Conservation (phyloP, 2,329 filamentous ascomycete genomes). For the Annulohypoxylon truncatum region DNA sequence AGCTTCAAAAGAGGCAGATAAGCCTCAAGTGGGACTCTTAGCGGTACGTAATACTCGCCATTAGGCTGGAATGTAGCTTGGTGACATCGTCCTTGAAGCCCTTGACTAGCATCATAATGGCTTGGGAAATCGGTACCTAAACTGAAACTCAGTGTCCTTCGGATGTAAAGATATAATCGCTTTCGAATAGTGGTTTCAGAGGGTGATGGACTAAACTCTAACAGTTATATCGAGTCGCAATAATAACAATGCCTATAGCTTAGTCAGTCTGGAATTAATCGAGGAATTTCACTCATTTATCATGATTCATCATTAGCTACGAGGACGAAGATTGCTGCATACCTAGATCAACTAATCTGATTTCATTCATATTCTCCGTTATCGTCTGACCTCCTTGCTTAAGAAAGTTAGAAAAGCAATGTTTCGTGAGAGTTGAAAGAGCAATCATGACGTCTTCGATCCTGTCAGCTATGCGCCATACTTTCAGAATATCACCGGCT, state of each 20-base stretch:
- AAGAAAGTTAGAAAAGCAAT: constrained; percentile 8
- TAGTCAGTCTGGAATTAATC: neutral
- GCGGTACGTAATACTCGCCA: neutral
- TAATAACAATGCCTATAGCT: neutral
- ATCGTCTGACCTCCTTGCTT: neutral
- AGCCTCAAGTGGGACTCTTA: constrained; percentile 52
- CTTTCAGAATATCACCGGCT: constrained; percentile 1
- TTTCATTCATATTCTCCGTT: neutral
- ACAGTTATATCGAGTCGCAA: neutral
- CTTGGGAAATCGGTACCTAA: neutral
- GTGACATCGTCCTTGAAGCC: neutral
- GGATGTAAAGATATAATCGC: neutral
- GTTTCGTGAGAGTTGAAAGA: neutral
- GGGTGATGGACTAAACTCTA: neutral
- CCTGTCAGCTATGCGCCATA: constrained; percentile 1
- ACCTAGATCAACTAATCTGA: neutral
- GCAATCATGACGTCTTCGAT: constrained; percentile 41
- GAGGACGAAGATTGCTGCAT: neutral
- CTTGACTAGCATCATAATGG: neutral
- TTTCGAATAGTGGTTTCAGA: neutral
- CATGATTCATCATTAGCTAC: neutral
- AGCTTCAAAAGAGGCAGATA: constrained; percentile 59
- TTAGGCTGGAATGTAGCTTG: neutral
- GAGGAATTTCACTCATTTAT: neutral
- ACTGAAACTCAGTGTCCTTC: neutral